Evolutionary conservation across 2,329 filamentous ascomycete genomes (phyloP).

Genomic region (Xylariaceae sp.): DNA sequence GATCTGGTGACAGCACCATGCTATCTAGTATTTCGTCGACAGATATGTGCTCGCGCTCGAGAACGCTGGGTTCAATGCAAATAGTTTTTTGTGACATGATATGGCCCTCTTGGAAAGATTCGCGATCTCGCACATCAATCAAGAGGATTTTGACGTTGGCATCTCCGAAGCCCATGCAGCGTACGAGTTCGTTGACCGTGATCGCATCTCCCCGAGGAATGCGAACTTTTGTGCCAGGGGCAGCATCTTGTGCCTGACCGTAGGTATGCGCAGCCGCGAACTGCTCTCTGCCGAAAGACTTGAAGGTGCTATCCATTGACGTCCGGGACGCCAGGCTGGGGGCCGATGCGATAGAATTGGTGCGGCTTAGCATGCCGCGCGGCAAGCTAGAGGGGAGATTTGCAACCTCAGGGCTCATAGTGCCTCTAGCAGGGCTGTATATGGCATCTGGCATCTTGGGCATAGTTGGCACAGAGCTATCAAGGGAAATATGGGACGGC

Average conservation of each 20-base stretch:
- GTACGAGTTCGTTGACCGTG: conserved; percentile 66
- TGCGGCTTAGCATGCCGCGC: conserved; percentile 60
- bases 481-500: conserved; percentile 42
- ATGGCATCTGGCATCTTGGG: conserved; percentile 73
- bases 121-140: conserved; percentile 79
- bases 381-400: conserved; percentile 64
- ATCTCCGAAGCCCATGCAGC: conserved; percentile 59
- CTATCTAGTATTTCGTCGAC: conserved; percentile 63
- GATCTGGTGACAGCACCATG: conserved; percentile 66
- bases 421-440: conserved; percentile 75
- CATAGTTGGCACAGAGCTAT: conserved; percentile 54
- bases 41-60: conserved; percentile 65
- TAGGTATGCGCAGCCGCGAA: conserved; percentile 33
- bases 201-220: conserved; percentile 58
- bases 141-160: conserved; percentile 66
- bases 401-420: conserved; percentile 62
- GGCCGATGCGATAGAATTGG: conserved; percentile 49
- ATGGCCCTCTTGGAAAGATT: conserved; percentile 83
- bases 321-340: conserved; percentile 26
- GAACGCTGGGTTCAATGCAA: conserved; percentile 80
- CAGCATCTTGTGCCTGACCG: conserved; percentile 32
- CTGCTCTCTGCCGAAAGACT: conserved; percentile 33
- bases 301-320: conserved; percentile 29
- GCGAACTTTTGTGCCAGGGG: conserved; percentile 43
- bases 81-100: conserved; percentile 81